Base-by-base conservation (phyloP, 768 basidiomycete genomes). In the button mushroom (Agaricus bisporus) region DNA sequence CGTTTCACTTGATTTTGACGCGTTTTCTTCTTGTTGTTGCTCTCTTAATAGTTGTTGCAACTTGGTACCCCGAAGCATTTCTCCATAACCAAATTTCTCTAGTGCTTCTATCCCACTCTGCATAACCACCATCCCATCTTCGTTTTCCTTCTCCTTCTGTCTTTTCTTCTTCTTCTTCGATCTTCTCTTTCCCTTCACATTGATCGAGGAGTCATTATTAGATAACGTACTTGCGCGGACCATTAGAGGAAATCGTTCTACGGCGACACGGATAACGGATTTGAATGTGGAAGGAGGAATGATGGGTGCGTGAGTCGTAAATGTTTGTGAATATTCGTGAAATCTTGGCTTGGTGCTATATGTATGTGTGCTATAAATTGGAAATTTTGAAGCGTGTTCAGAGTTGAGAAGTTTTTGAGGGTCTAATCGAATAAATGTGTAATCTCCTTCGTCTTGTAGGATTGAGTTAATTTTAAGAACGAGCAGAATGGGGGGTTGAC, bases 241-340 rank as follows among this genome's bases (percentile, higher is more conserved):
- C 22, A 22, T 22, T 7, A 54, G 18, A n/a, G 53, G 53, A 25
- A 48, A 54, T 11, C 45, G 46, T 25, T 54, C 18, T 0, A 48
- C 41, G 4, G 20, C 18, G 9, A 54, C 28, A 17, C 53, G 53
- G 28, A 48, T 48, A 1, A 39, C 53, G 4, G 53, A 41, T 42
- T 54, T 12, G 14, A 54, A 48, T 39, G 36, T 48, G 18, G 39
- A 20, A 3, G 53, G 53, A 14, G 29, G 32, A 26, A 54, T 18
- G 18, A 26, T 32, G 9, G 41, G 29, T 15, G 39, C 32, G 10
- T 46, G 28, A 1, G 46, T 26, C 20, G 28, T 46, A 11, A 48
- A 11, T 0, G 20, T 42, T 22, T 54, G 37, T 37, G 15, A 18
- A 12, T 32, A 20, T 17, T 32, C 1, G 26, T 48, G 46, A 10